Base-by-base conservation (phyloP, 257 asterid species). In the Anisodus tanguticus region DNA sequence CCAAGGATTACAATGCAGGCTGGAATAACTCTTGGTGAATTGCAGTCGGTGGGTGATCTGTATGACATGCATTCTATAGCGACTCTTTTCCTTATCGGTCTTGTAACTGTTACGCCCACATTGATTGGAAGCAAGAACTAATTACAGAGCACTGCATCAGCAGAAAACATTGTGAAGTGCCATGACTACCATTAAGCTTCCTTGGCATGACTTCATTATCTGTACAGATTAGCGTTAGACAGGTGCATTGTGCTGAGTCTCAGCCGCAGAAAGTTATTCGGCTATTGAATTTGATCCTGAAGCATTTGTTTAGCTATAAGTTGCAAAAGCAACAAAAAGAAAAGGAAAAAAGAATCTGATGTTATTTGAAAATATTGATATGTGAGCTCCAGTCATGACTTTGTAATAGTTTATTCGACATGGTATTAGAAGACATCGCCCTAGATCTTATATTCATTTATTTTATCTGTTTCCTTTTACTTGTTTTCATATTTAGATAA, bases 31-130 rank as follows among this genome's bases (percentile, higher is more conserved):
- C 92, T 95, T 64, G 97, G 98, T 0, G 98, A 95, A 17, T 87
- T 95, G 91, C 93, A 92, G 79, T 94, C 98, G 0, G 85, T 95
- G 79, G 98, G 98, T 59, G 98, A 95, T 86, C 93, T 93, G 37
- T 95, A 95, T 17, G 98, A 95, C 86, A 85, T 93, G 88, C 94
- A 92, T 86, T 95, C 98, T 31, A 88, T 95, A 43, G 95, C 95
- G 37, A 93, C 97, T 4, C 76, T 95, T 83, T 92, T 95, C 86
- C 94, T 95, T 31, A 95, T 95, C 35, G 98, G 98, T 53, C 86
- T 91, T n/a, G 91, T 93, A 55, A 71, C 89, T 26, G 72, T 95
- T 11, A 92, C 97, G 62, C 98, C 98, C 35, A 91, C 98, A 16
- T 86, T 95, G 89, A 76, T 93, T 8, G 85, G 93, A 80, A 90